Evolutionary conservation across 768 basidiomycete species (phyloP).

Genomic region (Tulasnella sp.): DNA sequence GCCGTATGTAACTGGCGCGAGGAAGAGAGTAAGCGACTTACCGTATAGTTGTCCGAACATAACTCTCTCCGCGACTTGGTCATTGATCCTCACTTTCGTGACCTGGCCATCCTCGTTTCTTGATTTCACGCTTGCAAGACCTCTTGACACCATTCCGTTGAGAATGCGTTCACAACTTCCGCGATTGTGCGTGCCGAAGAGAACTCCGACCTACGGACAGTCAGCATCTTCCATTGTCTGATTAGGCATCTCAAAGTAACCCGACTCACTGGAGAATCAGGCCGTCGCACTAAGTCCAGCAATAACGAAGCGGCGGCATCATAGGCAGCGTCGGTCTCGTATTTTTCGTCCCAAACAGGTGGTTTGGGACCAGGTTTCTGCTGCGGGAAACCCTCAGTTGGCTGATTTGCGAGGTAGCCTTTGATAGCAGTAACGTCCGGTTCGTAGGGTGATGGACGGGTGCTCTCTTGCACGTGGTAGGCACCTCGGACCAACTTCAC

Average conservation of each 20-base stretch:
- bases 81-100: slow-evolving; percentile 40
- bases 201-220: slow-evolving; percentile 47
- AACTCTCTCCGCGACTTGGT: slow-evolving; percentile 60
- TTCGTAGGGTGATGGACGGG: slow-evolving; percentile 40
- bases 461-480: slow-evolving; percentile 75
- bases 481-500: slow-evolving; percentile 92
- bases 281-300: not conserved
- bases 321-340: slow-evolving; percentile 70
- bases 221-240: slow-evolving; percentile 39
- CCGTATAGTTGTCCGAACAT: slow-evolving; percentile 81
- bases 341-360: slow-evolving; percentile 66
- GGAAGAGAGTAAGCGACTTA: slow-evolving; percentile 36
- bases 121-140: slow-evolving; percentile 46
- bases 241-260: slow-evolving; percentile 50
- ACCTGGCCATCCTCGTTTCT: slow-evolving; percentile 30
- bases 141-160: slow-evolving; percentile 52
- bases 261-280: slow-evolving; percentile 35
- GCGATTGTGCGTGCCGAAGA: slow-evolving; percentile 89
- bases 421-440: not conserved
- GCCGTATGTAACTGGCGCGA: not conserved
- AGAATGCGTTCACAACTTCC: slow-evolving; percentile 60
- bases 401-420: not conserved
- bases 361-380: slow-evolving; percentile 31
- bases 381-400: not conserved
- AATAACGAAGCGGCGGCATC: slow-evolving; percentile 38